Conservation (phyloP, 176 grass and related monocot species). For the Oryza glumipatula region DNA sequence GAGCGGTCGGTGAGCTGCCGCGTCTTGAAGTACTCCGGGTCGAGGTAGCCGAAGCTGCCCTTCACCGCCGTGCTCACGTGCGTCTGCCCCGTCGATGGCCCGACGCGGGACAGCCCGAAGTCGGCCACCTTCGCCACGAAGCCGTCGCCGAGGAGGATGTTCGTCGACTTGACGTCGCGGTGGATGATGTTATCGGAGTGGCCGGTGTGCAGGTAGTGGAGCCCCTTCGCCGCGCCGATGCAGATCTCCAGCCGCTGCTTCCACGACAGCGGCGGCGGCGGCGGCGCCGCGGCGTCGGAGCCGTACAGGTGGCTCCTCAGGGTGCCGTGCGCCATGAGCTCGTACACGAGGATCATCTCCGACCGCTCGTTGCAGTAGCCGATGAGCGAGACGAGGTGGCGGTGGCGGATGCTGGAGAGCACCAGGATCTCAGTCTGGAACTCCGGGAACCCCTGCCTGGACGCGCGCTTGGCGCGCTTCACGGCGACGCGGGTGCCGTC, state of each 20-base stretch:
- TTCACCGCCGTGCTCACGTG: constrained; percentile 22
- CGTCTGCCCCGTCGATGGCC: constrained; percentile 18
- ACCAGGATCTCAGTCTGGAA: constrained; percentile 57
- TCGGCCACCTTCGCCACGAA: constrained; percentile 55
- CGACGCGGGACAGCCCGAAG: constrained; percentile 53
- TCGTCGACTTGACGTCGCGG: constrained; percentile 65
- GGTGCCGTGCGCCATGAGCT: constrained; percentile 55
- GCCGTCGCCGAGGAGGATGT: constrained; percentile 54
- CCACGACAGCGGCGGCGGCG: constrained; percentile 44
- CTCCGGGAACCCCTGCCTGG: constrained; percentile 51
- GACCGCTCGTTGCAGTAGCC: constrained; percentile 57
- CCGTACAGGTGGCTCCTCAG: constrained; percentile 46
- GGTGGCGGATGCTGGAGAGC: constrained; percentile 51
- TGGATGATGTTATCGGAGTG: constrained; percentile 60
- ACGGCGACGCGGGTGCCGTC: constrained; percentile 49
- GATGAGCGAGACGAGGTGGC: constrained; percentile 51
- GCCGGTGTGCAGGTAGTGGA: constrained; percentile 71
- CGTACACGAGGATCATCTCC: constrained; percentile 60
- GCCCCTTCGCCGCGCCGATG: constrained; percentile 55
- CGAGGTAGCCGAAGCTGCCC: constrained; percentile 24
- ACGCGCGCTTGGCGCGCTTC: constrained; percentile 40
- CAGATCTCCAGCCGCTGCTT: constrained; percentile 68
- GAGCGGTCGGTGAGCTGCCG: constrained; percentile 55
- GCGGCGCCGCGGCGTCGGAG: not conserved
- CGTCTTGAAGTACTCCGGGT: constrained; percentile 49